Evolutionary conservation across 768 basidiomycete species (phyloP), one percentile per base, ranked within the genome.

Genomic region (Vishniacozyma victoriae): DNA sequence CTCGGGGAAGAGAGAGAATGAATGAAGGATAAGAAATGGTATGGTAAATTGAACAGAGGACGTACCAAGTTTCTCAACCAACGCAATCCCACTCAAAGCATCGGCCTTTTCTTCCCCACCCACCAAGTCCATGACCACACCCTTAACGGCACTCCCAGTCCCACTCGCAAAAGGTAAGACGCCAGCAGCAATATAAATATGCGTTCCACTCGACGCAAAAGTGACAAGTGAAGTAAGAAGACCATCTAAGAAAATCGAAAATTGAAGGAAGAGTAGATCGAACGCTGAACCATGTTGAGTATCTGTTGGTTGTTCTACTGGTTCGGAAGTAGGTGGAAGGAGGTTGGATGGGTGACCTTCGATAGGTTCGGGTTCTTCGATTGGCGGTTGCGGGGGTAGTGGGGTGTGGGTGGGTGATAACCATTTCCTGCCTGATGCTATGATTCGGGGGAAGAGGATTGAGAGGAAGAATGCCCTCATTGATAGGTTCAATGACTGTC

Each of bases 51-150:
- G 6, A 37, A 6, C 25, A 33, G 29, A 22, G 12, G 42, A 57
- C 55, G 51, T 46, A 41, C 65, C 68, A 16, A 70, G 44, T 16
- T 57, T 58, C 45, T 72, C 71, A 18, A 66, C 45, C 25, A 72
- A 38, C 1, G 69, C 60, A 38, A 72, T 65, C 0, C 56, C 71
- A 13, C 56, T 44, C 19, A 72, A 45, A 2, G 71, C 69, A 42
- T 70, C 71, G 1, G 62, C 50, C n/a, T 62, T 46, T 29, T 70
- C 52, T 2, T 60, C 49, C 3, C 48, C 23, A 13, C 48, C 41
- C 4, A 72, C 69, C 42, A 73, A 62, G 41, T 73, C 72, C 36
- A 73, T 50, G 9, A 63, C 55, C 24, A 70, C 70, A 7, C 72
- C 72, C 42, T 70, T 71, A 9, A 53, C 45, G 0, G 72, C 70